phyloP scores from a whole-genome alignment of 208 protist genomes.

The Leishmania braziliensis region DNA sequence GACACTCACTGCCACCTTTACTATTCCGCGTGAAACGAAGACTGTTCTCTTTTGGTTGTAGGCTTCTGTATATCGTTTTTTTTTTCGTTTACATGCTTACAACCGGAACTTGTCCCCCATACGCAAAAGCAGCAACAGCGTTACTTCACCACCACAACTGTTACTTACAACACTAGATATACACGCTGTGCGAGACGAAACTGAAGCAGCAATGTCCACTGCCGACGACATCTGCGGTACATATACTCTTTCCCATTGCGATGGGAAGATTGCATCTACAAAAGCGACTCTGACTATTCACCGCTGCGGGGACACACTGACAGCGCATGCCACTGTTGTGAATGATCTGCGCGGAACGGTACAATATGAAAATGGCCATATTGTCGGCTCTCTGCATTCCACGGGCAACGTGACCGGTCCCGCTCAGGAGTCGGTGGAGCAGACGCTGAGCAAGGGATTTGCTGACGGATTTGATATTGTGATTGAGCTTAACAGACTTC shows the following conservation, averaged over 20 bases:
- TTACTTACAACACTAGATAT: not conserved
- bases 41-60: not conserved
- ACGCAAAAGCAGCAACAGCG: not conserved
- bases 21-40: not conserved
- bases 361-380: constrained; percentile 30
- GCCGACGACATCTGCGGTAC: constrained; percentile 55
- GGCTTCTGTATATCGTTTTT: not conserved
- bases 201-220: constrained; percentile 20
- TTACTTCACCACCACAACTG: not conserved
- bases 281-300: constrained; percentile 42
- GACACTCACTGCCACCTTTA: not conserved
- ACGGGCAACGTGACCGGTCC: constrained; percentile 43
- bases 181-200: not conserved
- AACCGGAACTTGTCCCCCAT: no score
- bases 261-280: constrained; percentile 33
- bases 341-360: constrained; percentile 56
- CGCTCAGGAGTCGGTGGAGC: constrained; percentile 54
- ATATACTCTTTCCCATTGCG: constrained; percentile 56
- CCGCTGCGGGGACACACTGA: constrained; percentile 33
- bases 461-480: constrained; percentile 46
- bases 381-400: constrained; percentile 45
- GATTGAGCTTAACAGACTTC: constrained; percentile 37
- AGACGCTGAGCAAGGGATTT: constrained; percentile 48
- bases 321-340: constrained; percentile 36
- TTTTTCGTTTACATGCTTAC: not conserved